Evolutionary conservation across 768 basidiomycete genomes (phyloP), one percentile per base, ranked within the genome.

Genomic region (Tylopilus rubrobrunneus): DNA sequence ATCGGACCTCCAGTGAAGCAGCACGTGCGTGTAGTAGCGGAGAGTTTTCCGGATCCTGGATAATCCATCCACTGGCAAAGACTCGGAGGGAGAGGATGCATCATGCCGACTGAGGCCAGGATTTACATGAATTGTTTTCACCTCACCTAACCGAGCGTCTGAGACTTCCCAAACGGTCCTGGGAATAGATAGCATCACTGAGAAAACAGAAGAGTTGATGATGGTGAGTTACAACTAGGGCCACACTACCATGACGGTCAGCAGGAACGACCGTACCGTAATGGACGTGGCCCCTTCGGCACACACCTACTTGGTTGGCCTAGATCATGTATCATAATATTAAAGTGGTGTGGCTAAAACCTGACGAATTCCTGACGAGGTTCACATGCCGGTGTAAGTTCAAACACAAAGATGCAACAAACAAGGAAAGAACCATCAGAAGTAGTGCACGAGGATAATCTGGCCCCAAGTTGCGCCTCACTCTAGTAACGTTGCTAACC

Each of bases 41-140:
- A 23, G n/a, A 41, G 28, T 27, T 28, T 46, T 21, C 45, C 7
- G 27, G 8, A 27, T 33, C 44, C 12, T 25, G 28, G 33, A 34
- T 37, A 17, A 37, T 37, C 15, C 36, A 6, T 2, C 36, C 15
- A 39, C 5, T 25, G 25, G 25, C 25, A 25, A 19, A 25, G 25
- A 25, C 25, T 25, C 25, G 7, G 39, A 39, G n/a, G n/a, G 15
- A 33, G 29, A 8, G 5, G 49, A 39, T 28, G 15, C 37, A 11
- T 17, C 44, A 42, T 36, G 43, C 21, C 12, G 29, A 9, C n/a
- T 21, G 23, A n/a, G 4, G 2, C 15, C 12, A 43, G 36, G n/a
- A 10, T 45, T 55, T 59, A 55, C 55, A 29, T 21, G 21, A 42
- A 7, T 37, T 17, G 25, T 7, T 40, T 59, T 34, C 11, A 40